Base-by-base conservation (phyloP, 2,329 filamentous ascomycete species). In the Penicillium sp. region DNA sequence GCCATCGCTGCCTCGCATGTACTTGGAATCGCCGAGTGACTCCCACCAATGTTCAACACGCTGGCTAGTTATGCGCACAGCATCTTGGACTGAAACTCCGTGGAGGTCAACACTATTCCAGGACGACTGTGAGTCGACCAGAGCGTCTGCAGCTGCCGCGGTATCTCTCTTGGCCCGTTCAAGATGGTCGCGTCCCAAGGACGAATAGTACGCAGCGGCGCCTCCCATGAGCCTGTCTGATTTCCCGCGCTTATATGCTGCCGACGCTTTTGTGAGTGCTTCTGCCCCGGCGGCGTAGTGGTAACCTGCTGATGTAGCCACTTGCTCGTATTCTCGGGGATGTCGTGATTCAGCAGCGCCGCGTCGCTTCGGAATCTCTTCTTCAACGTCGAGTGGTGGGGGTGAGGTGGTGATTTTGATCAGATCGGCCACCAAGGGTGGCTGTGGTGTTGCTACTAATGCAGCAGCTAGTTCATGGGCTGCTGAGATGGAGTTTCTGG, bases 61-160 rank as follows among this genome's bases (percentile, higher is more conserved):
- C 51, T 88, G 83, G 31, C 85, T 84, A 1, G 91, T 88, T 66
- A 97, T 97, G 3, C 91, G 84, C 31, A 93, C 88, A 1, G 91
- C 94, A 74, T 96, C 91, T 53, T 88, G 82, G 1, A 97, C 93
- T 49, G 84, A 88, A 5, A 97, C 87, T 6, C 92, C 92, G 74
- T 98, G 94, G 29, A 98, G 81, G 75, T 98, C 94, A 7, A 96
- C 81, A 21, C 83, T 80, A 1, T 77, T 81, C 1, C 74, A 63
- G 0, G 83, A 84, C 55, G 91, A 93, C 71, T 93, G 90, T 9
- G 79, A 73, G 11, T 88, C 83, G 1, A 94, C 93, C 3, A 90
- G 82, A 0, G 85, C 77, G 69, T 95, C 90, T 1, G 92, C 91
- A 1, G 88, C 88, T 0, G 82, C 82, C n/a, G 88, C 87, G 19